These are phyloP conservation scores for Colletotrichum acutatum DNA, from an alignment of 2,329 filamentous ascomycete species.

Conservation along the genomic window DNA sequence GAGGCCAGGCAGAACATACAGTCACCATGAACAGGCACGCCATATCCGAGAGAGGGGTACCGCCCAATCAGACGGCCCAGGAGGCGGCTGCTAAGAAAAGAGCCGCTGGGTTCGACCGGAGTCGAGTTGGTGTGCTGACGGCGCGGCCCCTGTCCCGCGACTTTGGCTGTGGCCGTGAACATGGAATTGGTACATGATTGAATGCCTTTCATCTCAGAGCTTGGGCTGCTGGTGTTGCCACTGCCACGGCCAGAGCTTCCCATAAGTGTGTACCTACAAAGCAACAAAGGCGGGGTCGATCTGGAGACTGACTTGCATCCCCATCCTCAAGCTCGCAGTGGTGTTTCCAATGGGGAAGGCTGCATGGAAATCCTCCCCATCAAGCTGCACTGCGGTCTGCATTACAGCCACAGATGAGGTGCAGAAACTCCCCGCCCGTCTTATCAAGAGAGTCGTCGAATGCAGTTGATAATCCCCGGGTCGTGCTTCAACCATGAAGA, in stretches of 20 bases:
- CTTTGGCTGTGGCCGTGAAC: not conserved
- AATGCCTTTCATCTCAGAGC: not conserved
- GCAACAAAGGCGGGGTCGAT: slow-evolving; percentile 6
- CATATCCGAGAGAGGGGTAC: slow-evolving; percentile 18
- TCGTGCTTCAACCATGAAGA: not conserved
- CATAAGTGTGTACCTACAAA: not conserved
- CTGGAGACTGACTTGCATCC: not conserved
- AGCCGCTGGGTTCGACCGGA: slow-evolving; percentile 6
- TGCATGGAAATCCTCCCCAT: not conserved
- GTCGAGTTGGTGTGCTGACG: slow-evolving; percentile 27
- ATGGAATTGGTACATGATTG: not conserved
- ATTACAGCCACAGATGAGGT: not conserved
- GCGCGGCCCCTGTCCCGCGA: not conserved
- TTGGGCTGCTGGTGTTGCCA: slow-evolving; percentile 7
- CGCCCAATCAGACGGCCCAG: slow-evolving; percentile 1
- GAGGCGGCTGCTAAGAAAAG: slow-evolving; percentile 21
- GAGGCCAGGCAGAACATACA: not conserved
- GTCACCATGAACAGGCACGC: not conserved
- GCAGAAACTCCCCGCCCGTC: not conserved
- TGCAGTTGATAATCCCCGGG: slow-evolving; percentile 9
- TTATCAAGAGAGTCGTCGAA: not conserved
- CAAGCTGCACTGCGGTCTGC: not conserved
- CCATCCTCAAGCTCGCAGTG: not conserved
- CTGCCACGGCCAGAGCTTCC: not conserved
- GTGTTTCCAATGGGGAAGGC: not conserved